Percentiles rank a stretch among this genome's conserved stretches.
Conservation (phyloP, 805 yeast genomes). For the Torulaspora gathmanii region DNA sequence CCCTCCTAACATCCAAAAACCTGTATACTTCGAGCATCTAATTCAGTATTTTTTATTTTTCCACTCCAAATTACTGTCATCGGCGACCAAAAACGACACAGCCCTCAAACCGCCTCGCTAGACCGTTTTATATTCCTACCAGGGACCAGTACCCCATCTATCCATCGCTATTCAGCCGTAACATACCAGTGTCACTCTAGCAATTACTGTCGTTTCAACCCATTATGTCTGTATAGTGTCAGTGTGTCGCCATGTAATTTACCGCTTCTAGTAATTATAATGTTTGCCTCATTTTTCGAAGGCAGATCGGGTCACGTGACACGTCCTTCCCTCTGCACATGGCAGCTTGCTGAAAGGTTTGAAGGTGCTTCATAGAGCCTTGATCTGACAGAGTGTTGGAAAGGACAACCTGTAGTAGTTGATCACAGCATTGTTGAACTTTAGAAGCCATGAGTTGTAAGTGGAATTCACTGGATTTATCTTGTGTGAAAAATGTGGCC, state of each 20-base stretch:
- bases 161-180: not conserved
- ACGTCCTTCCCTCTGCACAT: conserved; percentile 1
- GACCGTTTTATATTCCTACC: not conserved
- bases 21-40: conserved; percentile 19
- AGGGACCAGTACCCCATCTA: not conserved
- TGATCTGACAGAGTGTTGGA: not conserved
- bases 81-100: not conserved
- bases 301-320: not conserved
- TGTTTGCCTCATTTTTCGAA: conserved; percentile 2
- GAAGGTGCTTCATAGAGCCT: not conserved
- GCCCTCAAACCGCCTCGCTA: not conserved
- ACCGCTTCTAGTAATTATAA: conserved; percentile 3
- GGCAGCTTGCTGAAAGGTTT: not conserved
- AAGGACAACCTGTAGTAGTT: not conserved
- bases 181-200: not conserved
- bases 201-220: conserved; percentile 1
- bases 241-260: not conserved
- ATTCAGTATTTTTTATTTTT: not conserved
- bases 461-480: conserved; percentile 3
- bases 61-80: not conserved
- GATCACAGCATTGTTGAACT: not conserved
- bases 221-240: not conserved
- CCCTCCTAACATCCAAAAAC: conserved; percentile 22
- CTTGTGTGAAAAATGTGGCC: conserved; percentile 12
- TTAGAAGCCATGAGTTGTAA: conserved; percentile 2